Evolutionary conservation across 805 yeast species (phyloP), one percentile per base, ranked within the genome.

Genomic region (Kodamaea hsintzibuensis): DNA sequence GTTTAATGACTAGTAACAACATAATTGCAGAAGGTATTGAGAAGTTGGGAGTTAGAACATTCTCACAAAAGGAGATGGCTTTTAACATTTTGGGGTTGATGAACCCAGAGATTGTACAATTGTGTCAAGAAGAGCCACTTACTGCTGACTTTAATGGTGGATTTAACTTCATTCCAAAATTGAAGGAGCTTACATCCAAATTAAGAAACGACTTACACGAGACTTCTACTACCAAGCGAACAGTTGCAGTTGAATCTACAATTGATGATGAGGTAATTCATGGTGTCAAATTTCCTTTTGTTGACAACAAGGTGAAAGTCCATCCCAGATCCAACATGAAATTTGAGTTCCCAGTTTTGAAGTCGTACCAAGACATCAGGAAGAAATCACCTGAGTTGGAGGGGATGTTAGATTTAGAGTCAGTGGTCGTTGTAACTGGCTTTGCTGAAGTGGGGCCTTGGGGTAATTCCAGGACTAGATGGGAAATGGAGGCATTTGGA

Each of bases 111-210:
- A 82, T 95, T 61, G 87, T 86, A 62, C 83, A 87, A 68, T 77
- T 91, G 62, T 92, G 97, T 73, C 98, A 95, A 81, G 86, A 85
- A 66, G 84, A 87, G 60, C 98, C 99, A 52, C 93, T 95, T 51
- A 86, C 91, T 88, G 99, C 99, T 57, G 99, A 95, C 72, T 83
- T 95, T 79, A 95, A 95, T 71, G 99, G 99, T 82, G 99, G 99
- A 64, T 85, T 95, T 78, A 98, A 95, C 77, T 89, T 84, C 76
- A 80, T 95, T 63, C 91, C 89, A 51, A 89, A 92, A 79, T 84
- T 95, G 77, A 92, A 92, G 82, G 96, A 88, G 44, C 84, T 86
- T 72, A 89, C 96, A 64, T 78, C 84, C 62, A 79, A 83, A 59
- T 82, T 95, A 69, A 89, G 99, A 80, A 74, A 82, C 55, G 89